phyloP scores from a whole-genome alignment of 2,329 filamentous ascomycete species.

The Delphinella strobiligena region DNA sequence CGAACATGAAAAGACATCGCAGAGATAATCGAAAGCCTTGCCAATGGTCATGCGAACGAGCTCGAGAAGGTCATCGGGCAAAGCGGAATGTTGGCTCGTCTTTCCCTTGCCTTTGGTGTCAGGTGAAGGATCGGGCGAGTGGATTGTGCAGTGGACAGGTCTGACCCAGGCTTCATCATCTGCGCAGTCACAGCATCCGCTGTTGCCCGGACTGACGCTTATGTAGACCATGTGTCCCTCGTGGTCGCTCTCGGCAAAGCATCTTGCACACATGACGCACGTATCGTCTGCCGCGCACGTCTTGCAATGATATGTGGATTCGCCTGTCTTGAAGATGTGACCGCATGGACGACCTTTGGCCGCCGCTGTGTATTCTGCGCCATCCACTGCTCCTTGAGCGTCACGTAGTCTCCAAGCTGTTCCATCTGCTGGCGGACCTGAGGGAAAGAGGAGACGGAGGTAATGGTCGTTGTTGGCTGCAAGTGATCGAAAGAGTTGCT shows the following conservation, averaged over 20 bases:
- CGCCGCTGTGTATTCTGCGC: slow-evolving; percentile 85
- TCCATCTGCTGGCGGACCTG: slow-evolving; percentile 35
- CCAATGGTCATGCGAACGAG: slow-evolving; percentile 79
- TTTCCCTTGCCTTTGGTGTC: slow-evolving; percentile 41
- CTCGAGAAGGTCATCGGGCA: slow-evolving; percentile 64
- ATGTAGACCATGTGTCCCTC: slow-evolving; percentile 86
- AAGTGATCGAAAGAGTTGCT: slow-evolving; percentile 76
- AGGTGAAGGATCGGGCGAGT: slow-evolving; percentile 45
- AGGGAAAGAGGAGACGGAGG: slow-evolving; percentile 69
- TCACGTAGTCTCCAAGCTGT: slow-evolving; percentile 60
- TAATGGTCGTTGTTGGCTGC: slow-evolving; percentile 64
- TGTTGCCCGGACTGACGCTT: slow-evolving; percentile 77
- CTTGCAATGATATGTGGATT: slow-evolving; percentile 87
- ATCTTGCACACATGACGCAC: slow-evolving; percentile 84
- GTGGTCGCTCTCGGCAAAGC: slow-evolving; percentile 92
- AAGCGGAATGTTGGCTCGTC: slow-evolving; percentile 27
- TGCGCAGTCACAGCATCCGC: slow-evolving; percentile 93
- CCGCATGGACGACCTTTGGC: slow-evolving; percentile 89
- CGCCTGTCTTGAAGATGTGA: slow-evolving; percentile 90
- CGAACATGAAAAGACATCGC: slow-evolving; percentile 94
- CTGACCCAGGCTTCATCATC: slow-evolving; percentile 88
- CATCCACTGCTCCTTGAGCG: slow-evolving; percentile 84
- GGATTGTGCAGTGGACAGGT: slow-evolving; percentile 85
- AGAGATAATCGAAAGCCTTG: slow-evolving; percentile 82
- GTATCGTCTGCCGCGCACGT: slow-evolving; percentile 93